Evolutionary conservation across 139 green algal genomes (phyloP), one percentile per base, ranked within the genome.

Genomic region (Chlamydomonas schloesseri): DNA sequence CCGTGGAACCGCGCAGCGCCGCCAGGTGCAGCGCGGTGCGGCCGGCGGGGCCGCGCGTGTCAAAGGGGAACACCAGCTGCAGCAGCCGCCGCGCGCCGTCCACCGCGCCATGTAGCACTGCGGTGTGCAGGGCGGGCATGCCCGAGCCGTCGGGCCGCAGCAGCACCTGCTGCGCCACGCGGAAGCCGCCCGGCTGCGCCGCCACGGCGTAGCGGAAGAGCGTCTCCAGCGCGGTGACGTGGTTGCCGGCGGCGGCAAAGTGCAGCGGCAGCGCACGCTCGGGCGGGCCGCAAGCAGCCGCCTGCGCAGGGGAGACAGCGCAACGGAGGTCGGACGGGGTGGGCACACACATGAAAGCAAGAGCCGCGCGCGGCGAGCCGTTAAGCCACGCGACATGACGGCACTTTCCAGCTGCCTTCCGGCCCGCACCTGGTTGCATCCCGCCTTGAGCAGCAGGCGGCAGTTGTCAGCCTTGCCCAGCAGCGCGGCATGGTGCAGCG

Each of bases 1-100:
- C 26, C n/a, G 79, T 69, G 29, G 31, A 42, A 24, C 79, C 79
- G 0, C 53, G 33, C 31, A 85, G 3, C 6, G 79, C 79, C 15
- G 79, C 79, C 6, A 85, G 79, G 79, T 85, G 79, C 8, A 85
- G n/a, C 10, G 79, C 79, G 31, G 79, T 85, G 21, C 79, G 79
- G 31, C 67, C 79, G 13, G 57, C 29, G 2, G 79, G 79, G 29
- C 79, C 79, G 33, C 79, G 79, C n/a, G 79, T 85, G 68, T 85
- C 79, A 0, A 85, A 55, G 31, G 79, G 79, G 33, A 85, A 85
- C 14, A 85, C 79, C 42, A 85, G 79, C 50, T 76, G 79, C 79
- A 85, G 68, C 79, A 85, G 64, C 21, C 79, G 79, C 46, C 34
- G 46, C 18, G 79, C 79, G 11, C 47, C 65, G 33, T 85, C 79